Base-by-base conservation (phyloP, 805 yeast genomes). In the Pichia gijzeniarum region DNA sequence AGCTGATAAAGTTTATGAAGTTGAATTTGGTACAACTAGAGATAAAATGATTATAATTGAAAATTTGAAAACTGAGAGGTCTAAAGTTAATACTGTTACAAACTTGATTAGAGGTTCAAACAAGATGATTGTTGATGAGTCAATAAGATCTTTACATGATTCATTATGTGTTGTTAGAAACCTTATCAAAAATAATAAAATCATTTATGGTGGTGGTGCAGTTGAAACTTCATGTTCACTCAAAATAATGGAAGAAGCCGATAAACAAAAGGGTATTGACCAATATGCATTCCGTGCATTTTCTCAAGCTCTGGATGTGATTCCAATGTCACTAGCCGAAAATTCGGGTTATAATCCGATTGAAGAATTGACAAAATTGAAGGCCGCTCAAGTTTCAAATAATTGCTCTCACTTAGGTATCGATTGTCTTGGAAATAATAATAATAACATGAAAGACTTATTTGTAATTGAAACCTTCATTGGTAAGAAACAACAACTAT, bases 201-300 rank as follows among this genome's bases (percentile, higher is more conserved):
- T 93, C 38, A 97, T 95, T n/a, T 93, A 93, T 61, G 99, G 99
- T 52, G 99, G 99, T 57, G 99, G 99, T 55, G 95, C 99, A 19
- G 95, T 98, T 32, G 99, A 93, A 70, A 81, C 93, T 43, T 76
- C 96, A 2, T 85, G 95, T 72, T 89, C 98, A 13, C 69, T 93
- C 55, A 95, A 93, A 16, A 95, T 93, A 14, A 73, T 88, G 47
- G 86, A 83, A 41, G 95, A 85, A 53, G 97, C 98, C 41, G 96
- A 91, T 64, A 80, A 78, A 60, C 95, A 86, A 67, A 82, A 82
- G 57, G 98, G 98, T 47, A 91, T 91, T 52, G 97, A 91, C 59
- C 99, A 95, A 71, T 93, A 93, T 63, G 98, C 98, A 0, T 88
- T 93, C 80, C 81, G 97, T 61, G 95, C 96, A 1, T 93, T 93